These are phyloP conservation scores for Murraya koenigii DNA, from an alignment of 345 rosid genomes.

Conservation along the genomic window DNA sequence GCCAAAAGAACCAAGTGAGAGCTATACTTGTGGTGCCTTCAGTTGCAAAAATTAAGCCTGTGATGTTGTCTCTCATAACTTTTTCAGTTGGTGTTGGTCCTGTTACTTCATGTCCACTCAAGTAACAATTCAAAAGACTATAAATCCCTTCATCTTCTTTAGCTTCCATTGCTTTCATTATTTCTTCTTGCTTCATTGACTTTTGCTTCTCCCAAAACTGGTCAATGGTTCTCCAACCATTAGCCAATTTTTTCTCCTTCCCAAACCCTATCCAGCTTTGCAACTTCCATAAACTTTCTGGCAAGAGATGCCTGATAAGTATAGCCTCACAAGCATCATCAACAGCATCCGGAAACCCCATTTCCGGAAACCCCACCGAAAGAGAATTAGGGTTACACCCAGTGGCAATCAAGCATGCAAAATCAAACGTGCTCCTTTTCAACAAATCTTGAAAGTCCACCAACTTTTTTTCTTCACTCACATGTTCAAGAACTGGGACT, in stretches of 20 bases:
- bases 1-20: conserved; percentile 46
- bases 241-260: conserved; percentile 11
- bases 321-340: conserved; percentile 17
- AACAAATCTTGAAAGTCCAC: conserved; percentile 28
- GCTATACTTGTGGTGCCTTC: conserved; percentile 30
- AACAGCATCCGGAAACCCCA: conserved; percentile 10
- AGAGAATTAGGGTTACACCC: conserved; percentile 17
- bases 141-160: background rate
- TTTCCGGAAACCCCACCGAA: conserved; percentile 5
- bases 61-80: conserved; percentile 26
- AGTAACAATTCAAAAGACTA: background rate
- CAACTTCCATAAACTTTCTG: conserved; percentile 14
- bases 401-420: conserved; percentile 8
- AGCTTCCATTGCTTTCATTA: background rate
- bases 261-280: conserved; percentile 16
- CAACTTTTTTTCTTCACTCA: conserved; percentile 14
- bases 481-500: conserved; percentile 36
- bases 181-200: background rate
- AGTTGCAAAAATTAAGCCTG: conserved; percentile 24
- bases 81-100: background rate
- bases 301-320: conserved; percentile 11
- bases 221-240: background rate
- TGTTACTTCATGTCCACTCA: background rate
- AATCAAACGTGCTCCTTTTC: conserved; percentile 6
- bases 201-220: background rate